Percentiles rank a stretch among this genome's conserved stretches.
phyloP scores from a whole-genome alignment of 768 basidiomycete species.

The Xerocomellus chrysenteron region DNA sequence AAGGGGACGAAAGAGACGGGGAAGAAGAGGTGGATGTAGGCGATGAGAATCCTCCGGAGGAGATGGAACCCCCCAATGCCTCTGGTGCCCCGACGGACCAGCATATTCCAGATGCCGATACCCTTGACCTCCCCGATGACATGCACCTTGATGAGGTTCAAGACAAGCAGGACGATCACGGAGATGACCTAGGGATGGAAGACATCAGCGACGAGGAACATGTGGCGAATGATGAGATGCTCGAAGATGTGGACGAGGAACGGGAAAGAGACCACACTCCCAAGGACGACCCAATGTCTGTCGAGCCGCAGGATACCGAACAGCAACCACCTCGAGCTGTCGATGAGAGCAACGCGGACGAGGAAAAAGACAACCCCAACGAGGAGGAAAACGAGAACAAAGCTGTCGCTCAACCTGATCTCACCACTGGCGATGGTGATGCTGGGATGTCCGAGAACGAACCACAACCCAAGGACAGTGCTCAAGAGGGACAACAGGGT shows the following conservation, averaged over 20 bases:
- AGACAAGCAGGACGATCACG: constrained; percentile 28
- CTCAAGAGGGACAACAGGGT: constrained; percentile 23
- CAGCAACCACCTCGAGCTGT: constrained; percentile 16
- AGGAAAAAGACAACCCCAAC: constrained; percentile 31
- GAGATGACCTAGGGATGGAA: constrained; percentile 34
- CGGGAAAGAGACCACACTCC: constrained; percentile 5
- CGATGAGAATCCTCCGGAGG: constrained; percentile 41
- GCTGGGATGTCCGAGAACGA: constrained; percentile 15
- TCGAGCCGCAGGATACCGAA: constrained; percentile 26
- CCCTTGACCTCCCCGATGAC: constrained; percentile 87
- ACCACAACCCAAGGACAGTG: constrained; percentile 17
- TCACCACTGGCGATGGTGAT: constrained; percentile 29
- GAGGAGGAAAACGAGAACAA: constrained; percentile 27
- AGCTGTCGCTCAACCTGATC: constrained; percentile 38
- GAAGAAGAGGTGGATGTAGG: constrained; percentile 21
- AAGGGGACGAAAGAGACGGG: constrained; percentile 27
- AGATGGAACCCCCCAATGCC: constrained; percentile 45
- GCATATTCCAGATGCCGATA: constrained; percentile 73
- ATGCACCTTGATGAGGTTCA: constrained; percentile 54
- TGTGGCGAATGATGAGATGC: constrained; percentile 24
- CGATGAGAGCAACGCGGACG: constrained; percentile 15
- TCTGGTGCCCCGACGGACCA: constrained; percentile 75
- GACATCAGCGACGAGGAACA: constrained; percentile 36
- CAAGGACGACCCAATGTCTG: constrained; percentile 21
- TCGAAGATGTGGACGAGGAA: constrained; percentile 23